Conservation (phyloP, 495 filamentous ascomycete genomes). For the Aspergillus mulundensis region DNA sequence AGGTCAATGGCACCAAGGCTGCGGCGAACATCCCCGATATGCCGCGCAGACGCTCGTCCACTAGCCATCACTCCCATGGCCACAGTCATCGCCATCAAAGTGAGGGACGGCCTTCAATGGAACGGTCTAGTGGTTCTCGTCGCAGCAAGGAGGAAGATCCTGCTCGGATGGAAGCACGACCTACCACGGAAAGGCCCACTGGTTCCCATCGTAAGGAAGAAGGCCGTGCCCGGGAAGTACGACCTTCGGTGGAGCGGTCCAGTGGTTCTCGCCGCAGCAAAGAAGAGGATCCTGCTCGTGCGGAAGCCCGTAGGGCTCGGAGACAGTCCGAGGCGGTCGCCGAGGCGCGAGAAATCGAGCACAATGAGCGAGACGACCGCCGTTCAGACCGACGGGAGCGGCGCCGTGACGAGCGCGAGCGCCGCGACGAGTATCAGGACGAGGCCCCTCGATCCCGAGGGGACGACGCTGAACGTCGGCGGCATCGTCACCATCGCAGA, state of each 20-base stretch:
- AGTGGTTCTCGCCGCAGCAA: constrained; percentile 21
- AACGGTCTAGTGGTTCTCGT: constrained; percentile 28
- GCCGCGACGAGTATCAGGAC: constrained; percentile 7
- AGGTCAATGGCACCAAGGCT: constrained; percentile 34
- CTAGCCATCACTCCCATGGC: constrained; percentile 29
- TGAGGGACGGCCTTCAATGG: constrained; percentile 27
- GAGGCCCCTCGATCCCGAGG: constrained; percentile 11
- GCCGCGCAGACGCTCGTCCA: constrained; percentile 27
- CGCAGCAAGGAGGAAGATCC: constrained; percentile 21
- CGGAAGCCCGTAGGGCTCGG: constrained; percentile 11
- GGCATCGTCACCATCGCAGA: constrained; percentile 29
- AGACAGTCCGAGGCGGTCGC: constrained; percentile 4
- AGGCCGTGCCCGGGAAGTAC: constrained; percentile 25
- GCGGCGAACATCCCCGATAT: constrained; percentile 23
- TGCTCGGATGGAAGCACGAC: constrained; percentile 9
- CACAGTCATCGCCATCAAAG: constrained; percentile 31
- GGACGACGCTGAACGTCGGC: constrained; percentile 23
- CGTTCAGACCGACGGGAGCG: not conserved
- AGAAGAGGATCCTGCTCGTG: constrained; percentile 17
- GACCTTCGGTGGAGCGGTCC: constrained; percentile 26
- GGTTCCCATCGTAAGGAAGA: constrained; percentile 25
- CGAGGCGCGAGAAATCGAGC: constrained; percentile 1
- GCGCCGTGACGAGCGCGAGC: not conserved
- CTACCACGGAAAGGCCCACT: constrained; percentile 27
- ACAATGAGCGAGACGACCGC: not conserved